A percentile compares a stretch with the other conserved stretches of the same genome.
phyloP scores from a whole-genome alignment of 352 stramenopile genomes.

The Pythium plurisporium region DNA sequence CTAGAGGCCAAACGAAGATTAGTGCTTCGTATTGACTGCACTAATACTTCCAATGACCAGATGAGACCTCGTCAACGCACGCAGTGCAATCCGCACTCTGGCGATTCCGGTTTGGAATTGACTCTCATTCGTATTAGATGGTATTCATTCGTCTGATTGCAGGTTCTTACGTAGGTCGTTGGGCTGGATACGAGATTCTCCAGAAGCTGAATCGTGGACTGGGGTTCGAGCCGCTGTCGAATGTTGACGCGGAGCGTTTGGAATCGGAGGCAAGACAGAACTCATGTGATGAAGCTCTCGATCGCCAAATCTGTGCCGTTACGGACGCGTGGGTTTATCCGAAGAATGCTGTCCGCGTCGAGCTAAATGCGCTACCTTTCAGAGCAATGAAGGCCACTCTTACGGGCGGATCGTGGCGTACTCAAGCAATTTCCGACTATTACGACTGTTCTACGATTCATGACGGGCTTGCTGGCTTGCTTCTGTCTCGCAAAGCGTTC shows the following conservation, averaged over 20 bases:
- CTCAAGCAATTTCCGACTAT: not conserved
- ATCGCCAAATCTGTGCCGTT: slow-evolving; percentile 7
- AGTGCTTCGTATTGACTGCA: not conserved
- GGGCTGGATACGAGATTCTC: no score
- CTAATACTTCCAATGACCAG: not conserved
- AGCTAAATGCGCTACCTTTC: slow-evolving; percentile 1
- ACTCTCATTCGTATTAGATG: no score
- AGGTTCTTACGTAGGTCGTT: no score
- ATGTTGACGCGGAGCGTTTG: not conserved
- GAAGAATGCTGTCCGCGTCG: not conserved
- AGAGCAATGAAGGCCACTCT: not conserved
- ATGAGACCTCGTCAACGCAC: not conserved
- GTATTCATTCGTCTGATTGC: no score
- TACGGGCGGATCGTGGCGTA: not conserved
- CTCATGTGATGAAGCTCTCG: not conserved
- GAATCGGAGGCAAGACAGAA: not conserved
- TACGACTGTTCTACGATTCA: slow-evolving; percentile 25
- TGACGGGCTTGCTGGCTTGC: not conserved
- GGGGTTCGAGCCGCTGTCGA: slow-evolving; percentile 1
- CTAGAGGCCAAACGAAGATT: not conserved
- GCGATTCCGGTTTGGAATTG: no score
- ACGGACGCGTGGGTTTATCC: slow-evolving; percentile 11
- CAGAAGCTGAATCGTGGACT: not conserved
- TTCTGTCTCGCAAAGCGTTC: slow-evolving; percentile 15
- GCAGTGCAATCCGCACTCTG: no score